Percentiles rank a stretch among this genome's conserved stretches.
Conservation (phyloP, 257 asterid species). For the Datura wrightii region DNA sequence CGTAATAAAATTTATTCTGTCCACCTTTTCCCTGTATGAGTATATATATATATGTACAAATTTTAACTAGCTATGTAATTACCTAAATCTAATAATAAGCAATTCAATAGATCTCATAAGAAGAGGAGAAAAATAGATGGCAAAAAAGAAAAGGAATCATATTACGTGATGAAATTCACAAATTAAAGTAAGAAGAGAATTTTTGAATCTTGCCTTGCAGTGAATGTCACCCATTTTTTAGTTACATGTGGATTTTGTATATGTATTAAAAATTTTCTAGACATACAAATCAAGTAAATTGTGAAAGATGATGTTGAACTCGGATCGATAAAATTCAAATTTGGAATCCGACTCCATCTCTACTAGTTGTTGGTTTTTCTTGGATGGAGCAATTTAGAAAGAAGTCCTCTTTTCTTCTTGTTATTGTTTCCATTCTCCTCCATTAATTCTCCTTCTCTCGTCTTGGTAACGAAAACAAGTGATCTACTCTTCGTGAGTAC, state of each 20-base stretch:
- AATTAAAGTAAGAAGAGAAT: not conserved
- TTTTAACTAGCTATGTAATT: no score
- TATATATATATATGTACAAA: no score
- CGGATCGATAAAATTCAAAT: not conserved
- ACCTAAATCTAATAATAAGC: not conserved
- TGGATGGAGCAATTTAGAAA: conserved; percentile 60
- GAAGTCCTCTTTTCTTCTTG: conserved; percentile 61
- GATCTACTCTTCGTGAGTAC: conserved; percentile 68
- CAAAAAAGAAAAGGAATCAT: not conserved
- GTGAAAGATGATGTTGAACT: not conserved
- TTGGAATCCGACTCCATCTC: rapidly evolving
- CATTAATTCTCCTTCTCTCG: not conserved
- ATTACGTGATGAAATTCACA: not conserved
- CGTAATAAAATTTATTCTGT: not conserved
- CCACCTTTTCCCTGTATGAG: no score
- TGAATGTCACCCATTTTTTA: not conserved
- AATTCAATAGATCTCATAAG: no score
- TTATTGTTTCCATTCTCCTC: conserved; percentile 42
- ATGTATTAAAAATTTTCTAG: not conserved
- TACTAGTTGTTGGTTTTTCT: conserved; percentile 34
- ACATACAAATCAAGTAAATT: not conserved
- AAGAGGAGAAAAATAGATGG: not conserved
- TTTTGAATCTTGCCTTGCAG: not conserved
- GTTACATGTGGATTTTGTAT: not conserved
- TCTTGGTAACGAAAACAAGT: conserved; percentile 45